Evolutionary conservation across 2,329 filamentous ascomycete genomes (phyloP).

Genomic region (Lizonia empirigonia): DNA sequence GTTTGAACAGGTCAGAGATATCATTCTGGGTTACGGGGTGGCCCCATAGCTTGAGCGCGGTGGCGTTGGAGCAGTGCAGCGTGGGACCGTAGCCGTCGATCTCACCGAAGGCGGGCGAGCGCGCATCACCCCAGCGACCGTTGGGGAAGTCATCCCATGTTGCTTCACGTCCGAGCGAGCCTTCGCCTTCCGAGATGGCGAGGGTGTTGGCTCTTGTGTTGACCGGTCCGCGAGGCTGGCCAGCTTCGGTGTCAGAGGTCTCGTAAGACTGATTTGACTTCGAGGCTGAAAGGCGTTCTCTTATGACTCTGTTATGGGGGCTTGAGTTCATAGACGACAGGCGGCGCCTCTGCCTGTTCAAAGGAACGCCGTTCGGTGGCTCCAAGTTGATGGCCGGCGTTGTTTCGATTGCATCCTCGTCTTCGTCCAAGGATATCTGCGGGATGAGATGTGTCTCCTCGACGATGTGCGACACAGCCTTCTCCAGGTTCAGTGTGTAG

Average conservation of each 20-base stretch:
- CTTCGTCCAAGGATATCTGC: slow-evolving; percentile 52
- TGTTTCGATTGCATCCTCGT: slow-evolving; percentile 55
- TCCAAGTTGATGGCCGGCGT: slow-evolving; percentile 45
- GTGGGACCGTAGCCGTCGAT: slow-evolving; percentile 99
- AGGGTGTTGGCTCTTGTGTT: slow-evolving; percentile 84
- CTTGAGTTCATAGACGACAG: slow-evolving; percentile 82
- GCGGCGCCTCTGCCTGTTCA: slow-evolving; percentile 58
- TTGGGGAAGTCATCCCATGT: slow-evolving; percentile 99
- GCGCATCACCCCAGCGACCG: slow-evolving; percentile 90
- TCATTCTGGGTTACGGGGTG: slow-evolving; percentile 72
- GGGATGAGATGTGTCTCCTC: slow-evolving; percentile 86
- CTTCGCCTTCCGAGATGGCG: slow-evolving; percentile 92
- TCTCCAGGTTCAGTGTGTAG: slow-evolving; percentile 95
- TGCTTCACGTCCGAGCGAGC: slow-evolving; percentile 85
- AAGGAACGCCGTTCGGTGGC: slow-evolving; percentile 32
- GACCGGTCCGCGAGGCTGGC: slow-evolving; percentile 71
- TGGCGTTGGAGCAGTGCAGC: slow-evolving; percentile 83
- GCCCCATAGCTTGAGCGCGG: slow-evolving; percentile 86
- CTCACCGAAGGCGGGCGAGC: slow-evolving; percentile 86
- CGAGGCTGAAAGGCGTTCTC: slow-evolving; percentile 66
- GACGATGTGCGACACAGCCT: slow-evolving; percentile 90
- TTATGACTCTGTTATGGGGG: slow-evolving; percentile 85
- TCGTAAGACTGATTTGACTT: slow-evolving; percentile 62
- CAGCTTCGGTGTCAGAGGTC: slow-evolving; percentile 76
- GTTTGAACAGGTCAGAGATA: slow-evolving; percentile 79